These are phyloP conservation scores for Penicillium pancosmium DNA, from an alignment of 495 filamentous ascomycete genomes.

Conservation along the genomic window DNA sequence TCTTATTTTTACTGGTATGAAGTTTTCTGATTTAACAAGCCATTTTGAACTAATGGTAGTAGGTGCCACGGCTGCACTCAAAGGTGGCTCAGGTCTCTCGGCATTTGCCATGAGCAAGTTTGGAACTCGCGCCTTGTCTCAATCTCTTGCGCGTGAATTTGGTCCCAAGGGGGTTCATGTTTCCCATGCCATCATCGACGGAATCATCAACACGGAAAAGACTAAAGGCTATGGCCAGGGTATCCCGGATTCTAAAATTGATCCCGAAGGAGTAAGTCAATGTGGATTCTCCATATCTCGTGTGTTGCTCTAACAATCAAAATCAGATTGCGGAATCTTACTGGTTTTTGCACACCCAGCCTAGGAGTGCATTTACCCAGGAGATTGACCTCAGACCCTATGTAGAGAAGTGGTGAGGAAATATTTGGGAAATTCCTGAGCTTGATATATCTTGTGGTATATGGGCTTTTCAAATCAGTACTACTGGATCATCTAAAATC, in stretches of 20 bases:
- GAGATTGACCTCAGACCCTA: conserved; percentile 70
- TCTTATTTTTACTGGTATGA: conserved; percentile 62
- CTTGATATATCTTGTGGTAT: too few relatives aligned
- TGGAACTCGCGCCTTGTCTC: conserved; percentile 65
- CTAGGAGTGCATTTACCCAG: conserved; percentile 64
- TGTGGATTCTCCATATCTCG: not conserved
- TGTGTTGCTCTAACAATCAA: too few relatives aligned
- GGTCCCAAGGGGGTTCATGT: conserved; percentile 78
- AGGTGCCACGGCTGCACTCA: conserved; percentile 72
- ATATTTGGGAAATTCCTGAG: too few relatives aligned
- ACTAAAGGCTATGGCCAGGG: conserved; percentile 58
- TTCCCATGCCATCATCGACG: conserved; percentile 72
- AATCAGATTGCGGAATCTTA: conserved; percentile 71
- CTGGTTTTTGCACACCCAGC: conserved; percentile 74
- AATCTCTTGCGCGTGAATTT: conserved; percentile 75
- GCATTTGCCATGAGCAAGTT: conserved; percentile 73
- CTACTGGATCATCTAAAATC: too few relatives aligned
- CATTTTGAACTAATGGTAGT: not conserved
- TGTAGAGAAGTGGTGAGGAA: conserved; percentile 50
- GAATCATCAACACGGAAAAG: conserved; percentile 70
- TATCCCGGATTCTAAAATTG: conserved; percentile 65
- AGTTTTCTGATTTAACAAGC: not conserved
- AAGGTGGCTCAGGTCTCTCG: conserved; percentile 60
- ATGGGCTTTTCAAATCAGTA: too few relatives aligned
- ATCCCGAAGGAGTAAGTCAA: conserved; percentile 61